These are phyloP conservation scores for Cladosporium cucumerinum DNA, from an alignment of 2,329 filamentous ascomycete species.

Conservation along the genomic window DNA sequence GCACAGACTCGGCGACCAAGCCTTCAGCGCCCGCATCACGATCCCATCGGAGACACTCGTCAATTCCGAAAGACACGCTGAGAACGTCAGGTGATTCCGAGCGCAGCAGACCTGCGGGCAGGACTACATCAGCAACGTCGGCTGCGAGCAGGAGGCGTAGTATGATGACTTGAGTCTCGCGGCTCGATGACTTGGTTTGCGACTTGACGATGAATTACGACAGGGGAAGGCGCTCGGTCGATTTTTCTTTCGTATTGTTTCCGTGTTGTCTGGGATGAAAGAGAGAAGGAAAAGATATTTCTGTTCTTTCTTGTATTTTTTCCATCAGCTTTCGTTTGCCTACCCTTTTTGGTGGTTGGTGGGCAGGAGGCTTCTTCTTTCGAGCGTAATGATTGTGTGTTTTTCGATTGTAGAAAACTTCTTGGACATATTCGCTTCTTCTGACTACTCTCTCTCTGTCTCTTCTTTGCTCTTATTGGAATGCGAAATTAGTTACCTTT, in stretches of 20 bases:
- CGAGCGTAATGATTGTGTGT: neutral
- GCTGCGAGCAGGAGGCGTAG: conserved; percentile 35
- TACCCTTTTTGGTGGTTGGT: neutral
- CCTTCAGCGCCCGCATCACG: neutral
- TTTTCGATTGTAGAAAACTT: neutral
- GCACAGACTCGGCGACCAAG: neutral
- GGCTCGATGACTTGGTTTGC: neutral
- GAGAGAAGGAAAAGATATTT: neutral
- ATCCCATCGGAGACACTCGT: conserved; percentile 27
- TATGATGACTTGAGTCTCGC: conserved; percentile 33
- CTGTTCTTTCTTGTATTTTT: neutral
- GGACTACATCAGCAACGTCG: conserved; percentile 28
- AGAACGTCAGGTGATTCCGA: conserved; percentile 2
- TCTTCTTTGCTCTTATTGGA: no score
- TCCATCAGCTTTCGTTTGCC: neutral
- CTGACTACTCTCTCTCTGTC: no score
- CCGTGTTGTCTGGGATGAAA: neutral
- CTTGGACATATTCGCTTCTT: neutral
- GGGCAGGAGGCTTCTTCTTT: neutral
- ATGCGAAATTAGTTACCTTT: neutral
- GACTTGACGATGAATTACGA: neutral
- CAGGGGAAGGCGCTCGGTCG: neutral
- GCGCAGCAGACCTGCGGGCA: conserved; percentile 7
- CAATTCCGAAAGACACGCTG: conserved; percentile 23
- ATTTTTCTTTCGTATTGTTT: neutral